A percentile compares a stretch with the other conserved stretches of the same genome.
phyloP scores from a whole-genome alignment of 768 basidiomycete species.

The Mycena filopes region DNA sequence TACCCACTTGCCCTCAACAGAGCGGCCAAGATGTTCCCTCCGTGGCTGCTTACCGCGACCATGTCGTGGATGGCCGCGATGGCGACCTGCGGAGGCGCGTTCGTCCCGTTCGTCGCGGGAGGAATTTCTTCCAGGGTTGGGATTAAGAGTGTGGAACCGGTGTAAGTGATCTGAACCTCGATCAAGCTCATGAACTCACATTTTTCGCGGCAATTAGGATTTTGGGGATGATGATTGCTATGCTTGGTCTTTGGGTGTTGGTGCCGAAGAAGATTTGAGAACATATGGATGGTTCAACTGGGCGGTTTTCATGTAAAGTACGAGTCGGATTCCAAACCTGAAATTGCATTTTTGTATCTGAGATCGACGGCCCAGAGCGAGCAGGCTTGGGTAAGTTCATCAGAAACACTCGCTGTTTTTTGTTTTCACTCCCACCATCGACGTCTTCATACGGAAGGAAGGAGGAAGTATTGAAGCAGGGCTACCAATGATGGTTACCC shows the following conservation, averaged over 20 bases:
- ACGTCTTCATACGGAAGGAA: no score
- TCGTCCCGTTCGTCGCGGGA: slow-evolving; percentile 79
- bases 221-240: slow-evolving; percentile 17
- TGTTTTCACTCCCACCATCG: no score
- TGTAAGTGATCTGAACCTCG: slow-evolving; percentile 52
- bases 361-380: no score
- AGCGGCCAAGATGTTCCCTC: slow-evolving; percentile 72
- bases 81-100: slow-evolving; percentile 76
- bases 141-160: slow-evolving; percentile 67
- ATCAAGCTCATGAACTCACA: neutral
- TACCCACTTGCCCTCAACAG: slow-evolving; percentile 82
- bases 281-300: no score
- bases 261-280: slow-evolving; percentile 12
- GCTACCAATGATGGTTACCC: no score
- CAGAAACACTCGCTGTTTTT: no score
- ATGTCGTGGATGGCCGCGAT: slow-evolving; percentile 77
- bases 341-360: no score
- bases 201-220: slow-evolving; percentile 23
- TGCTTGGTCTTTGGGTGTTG: slow-evolving; percentile 22
- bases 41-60: slow-evolving; percentile 70
- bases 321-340: no score
- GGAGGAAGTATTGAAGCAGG: no score
- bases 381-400: no score
- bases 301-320: no score
- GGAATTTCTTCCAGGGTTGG: slow-evolving; percentile 72